phyloP scores from a whole-genome alignment of 2,329 filamentous ascomycete species.

The Arthrinium puccinioides region DNA sequence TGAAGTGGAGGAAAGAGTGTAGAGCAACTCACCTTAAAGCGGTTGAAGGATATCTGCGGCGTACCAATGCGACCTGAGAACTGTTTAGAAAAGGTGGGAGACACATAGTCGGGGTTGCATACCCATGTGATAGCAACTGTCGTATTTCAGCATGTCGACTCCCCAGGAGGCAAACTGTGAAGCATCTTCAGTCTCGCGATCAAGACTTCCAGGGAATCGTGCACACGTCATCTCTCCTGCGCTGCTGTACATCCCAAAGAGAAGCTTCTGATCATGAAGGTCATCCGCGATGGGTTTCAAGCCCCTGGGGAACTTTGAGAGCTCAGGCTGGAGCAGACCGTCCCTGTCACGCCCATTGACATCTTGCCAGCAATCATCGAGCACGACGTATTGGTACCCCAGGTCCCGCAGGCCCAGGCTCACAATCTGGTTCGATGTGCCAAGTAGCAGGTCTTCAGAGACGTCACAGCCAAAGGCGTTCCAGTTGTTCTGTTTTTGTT shows the following conservation, averaged over 20 bases:
- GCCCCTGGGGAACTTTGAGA: slow-evolving; percentile 27
- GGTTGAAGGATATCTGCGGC: slow-evolving; percentile 18
- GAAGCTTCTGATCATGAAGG: slow-evolving; percentile 26
- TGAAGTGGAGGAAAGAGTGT: no score
- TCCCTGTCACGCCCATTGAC: not conserved
- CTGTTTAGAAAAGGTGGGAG: no score
- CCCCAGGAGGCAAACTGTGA: slow-evolving; percentile 44
- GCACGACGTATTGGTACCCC: slow-evolving; percentile 11
- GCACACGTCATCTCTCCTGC: slow-evolving; percentile 43
- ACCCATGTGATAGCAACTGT: slow-evolving; percentile 36
- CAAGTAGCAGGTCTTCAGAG: slow-evolving; percentile 9
- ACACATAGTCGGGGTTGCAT: no score
- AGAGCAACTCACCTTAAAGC: no score
- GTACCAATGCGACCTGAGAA: slow-evolving; percentile 16
- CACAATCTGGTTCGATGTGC: slow-evolving; percentile 5
- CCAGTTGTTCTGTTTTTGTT: slow-evolving; percentile 9
- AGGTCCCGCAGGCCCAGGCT: slow-evolving; percentile 8
- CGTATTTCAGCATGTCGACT: slow-evolving; percentile 46
- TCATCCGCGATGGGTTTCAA: slow-evolving; percentile 26
- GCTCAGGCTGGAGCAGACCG: slow-evolving; percentile 1
- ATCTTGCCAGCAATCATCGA: slow-evolving; percentile 11
- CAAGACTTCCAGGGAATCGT: slow-evolving; percentile 40
- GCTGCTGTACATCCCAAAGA: slow-evolving; percentile 30
- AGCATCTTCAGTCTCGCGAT: slow-evolving; percentile 45
- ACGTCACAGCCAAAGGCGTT: slow-evolving; percentile 15